Percentiles rank a stretch among this genome's conserved stretches.
Evolutionary conservation across 2,329 filamentous ascomycete species (phyloP).

Genomic region (Elsinoe ampelina): DNA sequence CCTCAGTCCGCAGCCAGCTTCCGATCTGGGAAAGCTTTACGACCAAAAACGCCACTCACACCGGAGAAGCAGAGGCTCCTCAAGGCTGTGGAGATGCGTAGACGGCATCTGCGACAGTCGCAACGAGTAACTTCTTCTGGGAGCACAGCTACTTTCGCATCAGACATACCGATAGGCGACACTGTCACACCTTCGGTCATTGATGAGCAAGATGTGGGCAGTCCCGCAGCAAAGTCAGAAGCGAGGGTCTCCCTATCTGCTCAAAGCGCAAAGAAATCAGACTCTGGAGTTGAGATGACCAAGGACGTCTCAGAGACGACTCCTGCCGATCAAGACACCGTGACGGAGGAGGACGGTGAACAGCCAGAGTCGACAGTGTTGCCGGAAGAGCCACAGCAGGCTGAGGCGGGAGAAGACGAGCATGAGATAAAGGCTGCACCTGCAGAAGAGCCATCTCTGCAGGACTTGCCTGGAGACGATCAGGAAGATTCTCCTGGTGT

Average conservation of each 20-base stretch:
- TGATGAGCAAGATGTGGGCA: constrained; percentile 8
- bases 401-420: neutral
- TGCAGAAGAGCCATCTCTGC: neutral
- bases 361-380: neutral
- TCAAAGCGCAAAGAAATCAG: constrained; percentile 34
- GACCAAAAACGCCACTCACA: constrained; percentile 45
- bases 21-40: neutral
- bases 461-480: neutral
- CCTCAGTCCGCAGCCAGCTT: constrained; percentile 10
- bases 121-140: constrained; percentile 16
- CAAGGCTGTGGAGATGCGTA: constrained; percentile 86
- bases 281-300: constrained; percentile 49
- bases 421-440: neutral
- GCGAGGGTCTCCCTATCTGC: neutral
- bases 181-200: neutral
- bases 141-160: neutral
- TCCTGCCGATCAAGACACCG: neutral
- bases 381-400: neutral
- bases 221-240: neutral
- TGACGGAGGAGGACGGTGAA: neutral
- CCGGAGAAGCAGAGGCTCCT: constrained; percentile 86
- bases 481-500: neutral
- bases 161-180: neutral
- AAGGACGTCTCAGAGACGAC: neutral
- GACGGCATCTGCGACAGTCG: constrained; percentile 56